Percentiles rank a stretch among this genome's conserved stretches.
These are phyloP conservation scores for Verticillium dahliae DNA, from an alignment of 2,329 filamentous ascomycete genomes.

Conservation along the genomic window DNA sequence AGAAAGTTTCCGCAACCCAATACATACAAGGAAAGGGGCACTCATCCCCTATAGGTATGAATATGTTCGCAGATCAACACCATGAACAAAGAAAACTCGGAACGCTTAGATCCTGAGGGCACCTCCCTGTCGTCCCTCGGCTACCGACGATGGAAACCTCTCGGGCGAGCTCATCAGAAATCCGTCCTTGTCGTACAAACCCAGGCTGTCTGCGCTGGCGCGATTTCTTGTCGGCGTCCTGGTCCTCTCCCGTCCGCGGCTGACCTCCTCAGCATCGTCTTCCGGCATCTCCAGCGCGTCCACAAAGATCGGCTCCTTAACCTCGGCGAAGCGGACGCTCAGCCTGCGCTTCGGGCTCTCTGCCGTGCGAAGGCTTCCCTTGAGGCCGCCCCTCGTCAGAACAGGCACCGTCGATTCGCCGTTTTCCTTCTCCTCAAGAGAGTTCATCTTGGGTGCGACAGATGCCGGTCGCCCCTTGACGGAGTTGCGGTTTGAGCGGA, in stretches of 20 bases:
- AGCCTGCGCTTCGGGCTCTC: constrained; percentile 8
- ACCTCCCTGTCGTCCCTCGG: constrained; percentile 7
- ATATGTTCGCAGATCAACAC: not conserved
- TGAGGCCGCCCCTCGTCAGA: not conserved
- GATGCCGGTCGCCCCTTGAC: not conserved
- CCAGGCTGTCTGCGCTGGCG: constrained; percentile 30
- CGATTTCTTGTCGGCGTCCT: constrained; percentile 11
- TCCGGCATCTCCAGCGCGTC: constrained; percentile 14
- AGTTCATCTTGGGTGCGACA: not conserved
- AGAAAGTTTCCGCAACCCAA: not conserved
- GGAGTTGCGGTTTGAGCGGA: constrained; percentile 4
- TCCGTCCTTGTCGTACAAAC: constrained; percentile 38
- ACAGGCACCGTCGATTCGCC: not conserved
- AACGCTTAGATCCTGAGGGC: constrained; percentile 20
- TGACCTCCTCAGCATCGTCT: not conserved
- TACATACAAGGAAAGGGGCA: not conserved
- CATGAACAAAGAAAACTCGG: not conserved
- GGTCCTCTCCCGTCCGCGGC: not conserved
- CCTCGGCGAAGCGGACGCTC: constrained; percentile 7
- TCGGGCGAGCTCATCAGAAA: constrained; percentile 36
- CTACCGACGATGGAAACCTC: constrained; percentile 14
- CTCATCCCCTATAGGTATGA: not conserved
- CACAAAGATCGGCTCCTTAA: constrained; percentile 22
- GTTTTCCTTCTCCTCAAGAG: constrained; percentile 9
- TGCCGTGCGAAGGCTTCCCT: constrained; percentile 1